Percentiles rank a stretch among this genome's conserved stretches.
phyloP scores from a whole-genome alignment of 2,329 filamentous ascomycete genomes.

The Epichloe glyceriae region DNA sequence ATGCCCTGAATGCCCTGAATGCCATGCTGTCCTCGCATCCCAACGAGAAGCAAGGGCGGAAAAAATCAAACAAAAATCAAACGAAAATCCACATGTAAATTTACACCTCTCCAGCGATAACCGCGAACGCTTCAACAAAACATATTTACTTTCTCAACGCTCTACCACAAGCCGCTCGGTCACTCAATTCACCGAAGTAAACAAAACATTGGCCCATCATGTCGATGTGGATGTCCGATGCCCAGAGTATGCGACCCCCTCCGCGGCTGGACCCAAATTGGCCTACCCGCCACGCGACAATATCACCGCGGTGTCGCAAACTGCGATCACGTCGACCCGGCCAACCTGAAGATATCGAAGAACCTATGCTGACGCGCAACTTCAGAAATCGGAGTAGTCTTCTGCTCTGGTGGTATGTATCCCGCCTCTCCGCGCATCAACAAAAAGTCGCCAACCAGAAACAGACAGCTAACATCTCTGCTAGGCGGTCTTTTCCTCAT shows the following conservation, averaged over 20 bases:
- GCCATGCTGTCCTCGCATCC: constrained; percentile 8
- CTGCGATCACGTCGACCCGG: not conserved
- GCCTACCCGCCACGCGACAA: not conserved
- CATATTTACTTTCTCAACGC: not conserved
- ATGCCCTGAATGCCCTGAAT: not conserved
- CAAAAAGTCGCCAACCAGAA: constrained; percentile 6
- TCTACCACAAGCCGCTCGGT: not conserved
- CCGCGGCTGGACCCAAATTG: not conserved
- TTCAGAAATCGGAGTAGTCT: constrained; percentile 90
- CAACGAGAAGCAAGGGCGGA: not conserved
- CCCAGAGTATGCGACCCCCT: constrained; percentile 60
- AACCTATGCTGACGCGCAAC: constrained; percentile 8
- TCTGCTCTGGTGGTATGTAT: constrained; percentile 88
- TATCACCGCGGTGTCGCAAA: not conserved
- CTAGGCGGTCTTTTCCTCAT: constrained; percentile 88
- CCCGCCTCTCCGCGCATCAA: no score
- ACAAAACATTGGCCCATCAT: constrained; percentile 19
- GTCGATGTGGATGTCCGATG: constrained; percentile 92
- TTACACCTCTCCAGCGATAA: no score
- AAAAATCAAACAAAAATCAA: not conserved
- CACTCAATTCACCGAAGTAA: not conserved
- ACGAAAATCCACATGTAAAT: not conserved
- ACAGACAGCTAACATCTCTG: constrained; percentile 6
- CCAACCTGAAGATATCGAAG: not conserved
- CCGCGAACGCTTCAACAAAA: no score